These are phyloP conservation scores for Trichophyton verrucosum DNA, from an alignment of 2,329 filamentous ascomycete genomes.

Conservation along the genomic window DNA sequence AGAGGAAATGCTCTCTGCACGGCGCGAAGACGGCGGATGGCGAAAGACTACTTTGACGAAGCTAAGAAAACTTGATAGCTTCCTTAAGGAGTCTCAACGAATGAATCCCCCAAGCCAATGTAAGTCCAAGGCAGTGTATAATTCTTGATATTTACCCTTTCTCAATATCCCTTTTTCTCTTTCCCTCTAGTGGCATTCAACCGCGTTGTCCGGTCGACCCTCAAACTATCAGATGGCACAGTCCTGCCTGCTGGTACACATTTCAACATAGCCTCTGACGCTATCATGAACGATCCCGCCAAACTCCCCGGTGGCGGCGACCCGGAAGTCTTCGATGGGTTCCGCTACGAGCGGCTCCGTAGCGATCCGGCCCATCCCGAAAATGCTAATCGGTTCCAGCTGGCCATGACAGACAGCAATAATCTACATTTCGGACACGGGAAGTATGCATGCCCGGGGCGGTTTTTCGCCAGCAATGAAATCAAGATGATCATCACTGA, in stretches of 20 bases:
- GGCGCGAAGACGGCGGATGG: conserved; percentile 12
- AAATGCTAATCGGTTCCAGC: conserved; percentile 12
- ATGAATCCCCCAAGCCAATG: conserved; percentile 12
- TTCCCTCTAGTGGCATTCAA: too few species aligned
- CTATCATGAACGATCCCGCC: conserved; percentile 11
- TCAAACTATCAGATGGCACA: conserved; percentile 17
- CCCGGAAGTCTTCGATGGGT: conserved; percentile 17
- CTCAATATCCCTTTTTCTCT: too few species aligned
- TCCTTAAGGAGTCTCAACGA: conserved; percentile 17
- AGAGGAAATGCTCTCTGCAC: conserved; percentile 13
- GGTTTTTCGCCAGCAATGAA: conserved; percentile 22
- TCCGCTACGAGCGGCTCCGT: conserved; percentile 12
- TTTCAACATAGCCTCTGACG: conserved; percentile 3
- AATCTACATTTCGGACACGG: conserved; percentile 23
- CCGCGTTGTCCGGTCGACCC: conserved; percentile 10
- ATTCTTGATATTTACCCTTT: too few species aligned
- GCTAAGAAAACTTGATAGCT: conserved; percentile 16
- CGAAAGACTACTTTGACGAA: conserved; percentile 11
- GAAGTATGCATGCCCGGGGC: conserved; percentile 22
- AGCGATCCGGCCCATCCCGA: conserved; percentile 8
- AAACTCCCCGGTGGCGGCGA: conserved; percentile 4
- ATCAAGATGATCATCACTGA: conserved; percentile 22
- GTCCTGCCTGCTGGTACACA: conserved; percentile 12
- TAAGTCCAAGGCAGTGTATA: conserved; percentile 1
- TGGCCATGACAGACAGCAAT: conserved; percentile 13